Evolutionary conservation across 2,329 filamentous ascomycete species (phyloP).

Genomic region (Penicillium vulpinum): DNA sequence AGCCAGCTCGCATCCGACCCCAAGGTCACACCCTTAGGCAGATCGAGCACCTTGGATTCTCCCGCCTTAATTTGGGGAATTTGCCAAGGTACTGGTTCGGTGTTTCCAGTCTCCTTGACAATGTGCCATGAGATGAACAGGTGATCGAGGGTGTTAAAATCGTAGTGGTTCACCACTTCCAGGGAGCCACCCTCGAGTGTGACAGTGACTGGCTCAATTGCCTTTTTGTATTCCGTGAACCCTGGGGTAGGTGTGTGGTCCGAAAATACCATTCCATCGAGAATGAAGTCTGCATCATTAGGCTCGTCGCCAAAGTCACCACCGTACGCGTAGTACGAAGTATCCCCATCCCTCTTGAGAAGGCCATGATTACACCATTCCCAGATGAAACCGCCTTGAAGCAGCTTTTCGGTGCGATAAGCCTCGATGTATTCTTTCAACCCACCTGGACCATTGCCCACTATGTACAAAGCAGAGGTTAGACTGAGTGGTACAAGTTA

Average conservation of each 20-base stretch:
- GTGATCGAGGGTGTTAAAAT: constrained; percentile 50
- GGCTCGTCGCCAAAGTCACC: constrained; percentile 64
- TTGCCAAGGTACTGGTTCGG: constrained; percentile 25
- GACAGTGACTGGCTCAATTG: constrained; percentile 56
- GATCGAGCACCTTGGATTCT: constrained; percentile 32
- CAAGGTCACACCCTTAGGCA: background rate
- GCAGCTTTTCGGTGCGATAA: constrained; percentile 60
- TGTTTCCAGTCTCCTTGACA: constrained; percentile 27
- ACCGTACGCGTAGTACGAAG: constrained; percentile 58
- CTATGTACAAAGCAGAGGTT: background rate
- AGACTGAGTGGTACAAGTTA: background rate
- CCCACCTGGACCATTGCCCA: constrained; percentile 73
- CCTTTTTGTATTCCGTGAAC: constrained; percentile 58
- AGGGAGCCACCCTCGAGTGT: constrained; percentile 41
- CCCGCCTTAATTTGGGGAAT: constrained; percentile 47
- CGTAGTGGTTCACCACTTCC: constrained; percentile 51
- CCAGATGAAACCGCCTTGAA: constrained; percentile 69
- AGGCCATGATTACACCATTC: constrained; percentile 66
- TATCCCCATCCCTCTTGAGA: constrained; percentile 39
- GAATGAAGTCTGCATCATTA: constrained; percentile 62
- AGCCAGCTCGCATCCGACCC: constrained; percentile 36
- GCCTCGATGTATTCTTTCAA: constrained; percentile 67
- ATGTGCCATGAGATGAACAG: constrained; percentile 32
- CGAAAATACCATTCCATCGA: constrained; percentile 57
- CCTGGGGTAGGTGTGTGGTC: constrained; percentile 59